Evolutionary conservation across 805 yeast genomes (phyloP), one percentile per base, ranked within the genome.

Genomic region (Huiozyma sinensis): DNA sequence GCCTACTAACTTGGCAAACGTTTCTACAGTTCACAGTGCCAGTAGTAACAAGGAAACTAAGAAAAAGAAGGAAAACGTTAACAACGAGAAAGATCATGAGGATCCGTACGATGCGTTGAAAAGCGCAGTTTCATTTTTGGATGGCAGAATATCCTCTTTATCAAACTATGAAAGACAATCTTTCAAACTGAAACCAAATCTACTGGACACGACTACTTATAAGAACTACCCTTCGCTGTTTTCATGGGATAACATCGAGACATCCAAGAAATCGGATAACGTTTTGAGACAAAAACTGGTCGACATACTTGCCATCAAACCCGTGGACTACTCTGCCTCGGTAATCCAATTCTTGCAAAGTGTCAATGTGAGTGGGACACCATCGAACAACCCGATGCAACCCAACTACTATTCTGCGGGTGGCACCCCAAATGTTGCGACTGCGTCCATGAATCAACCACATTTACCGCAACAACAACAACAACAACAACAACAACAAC

Each of bases 21-120:
- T 42, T 37, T 33, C 38, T 12, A 29, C 32, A 31, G 37, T 31
- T 39, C 28, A 43, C 33, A 24, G 33, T 33, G 39, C 44, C 12
- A 58, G 52, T 39, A 47, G 43, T 38, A 51, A 51, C 39, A 58
- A 57, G 45, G 28, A 8, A 7, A 32, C 44, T 5, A 32, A 33
- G 13, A 56, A 55, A 44, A 55, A 56, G 38, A 51, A 62, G 40
- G 64, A 65, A 40, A 57, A 65, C 32, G 48, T 56, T n/a, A 58
- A 62, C 44, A 63, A 56, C 37, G 67, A 61, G 40, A 53, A 60
- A 7, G 60, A 61, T 38, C 58, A 67, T 47, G 66, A 70, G 8
- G 79, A 74, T 58, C 64, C 63, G 28, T 61, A 60, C 41, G 79
- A 74, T 48, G 67, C 74, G 33, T 68, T 72, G 43, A 62, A 64